Evolutionary conservation across 495 filamentous ascomycete species (phyloP).

Genomic region (Ramalina intermedia): DNA sequence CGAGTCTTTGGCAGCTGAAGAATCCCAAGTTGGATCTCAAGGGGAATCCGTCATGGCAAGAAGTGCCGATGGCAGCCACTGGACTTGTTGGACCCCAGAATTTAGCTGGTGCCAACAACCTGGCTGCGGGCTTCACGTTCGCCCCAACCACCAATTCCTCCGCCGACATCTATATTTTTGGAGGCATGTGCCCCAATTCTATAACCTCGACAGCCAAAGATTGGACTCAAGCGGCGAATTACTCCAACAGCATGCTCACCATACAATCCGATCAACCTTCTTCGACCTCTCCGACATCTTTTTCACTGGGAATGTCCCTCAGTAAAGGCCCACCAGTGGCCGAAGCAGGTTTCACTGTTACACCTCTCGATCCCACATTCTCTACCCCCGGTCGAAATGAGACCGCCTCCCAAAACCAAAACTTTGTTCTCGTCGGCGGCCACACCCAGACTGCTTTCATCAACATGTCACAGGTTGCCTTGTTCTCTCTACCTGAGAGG

Average conservation of each 20-base stretch:
- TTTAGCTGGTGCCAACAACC: slow-evolving; percentile 44
- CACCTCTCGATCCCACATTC: slow-evolving; percentile 49
- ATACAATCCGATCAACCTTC: slow-evolving; percentile 31
- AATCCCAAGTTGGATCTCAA: slow-evolving; percentile 22
- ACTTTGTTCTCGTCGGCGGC: slow-evolving; percentile 72
- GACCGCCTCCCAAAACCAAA: slow-evolving; percentile 44
- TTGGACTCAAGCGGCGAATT: slow-evolving; percentile 52
- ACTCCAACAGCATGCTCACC: slow-evolving; percentile 61
- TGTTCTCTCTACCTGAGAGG: slow-evolving; percentile 75
- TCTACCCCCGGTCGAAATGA: slow-evolving; percentile 36
- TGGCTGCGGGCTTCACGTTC: slow-evolving; percentile 54
- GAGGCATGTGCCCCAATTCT: slow-evolving; percentile 68
- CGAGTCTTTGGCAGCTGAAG: slow-evolving; percentile 42
- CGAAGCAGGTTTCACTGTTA: slow-evolving; percentile 79
- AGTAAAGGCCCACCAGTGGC: slow-evolving; percentile 50
- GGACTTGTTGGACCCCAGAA: slow-evolving; percentile 18
- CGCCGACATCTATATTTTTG: slow-evolving; percentile 57
- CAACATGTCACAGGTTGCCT: slow-evolving; percentile 80
- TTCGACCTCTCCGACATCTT: slow-evolving; percentile 16
- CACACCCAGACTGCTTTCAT: slow-evolving; percentile 74
- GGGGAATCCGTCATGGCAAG: slow-evolving; percentile 44
- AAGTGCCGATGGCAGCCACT: slow-evolving; percentile 15
- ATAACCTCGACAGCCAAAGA: slow-evolving; percentile 25
- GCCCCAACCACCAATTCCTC: slow-evolving; percentile 38
- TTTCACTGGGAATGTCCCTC: slow-evolving; percentile 26